A percentile compares a stretch with the other conserved stretches of the same genome.
Conservation (phyloP, 306 rosid genomes). For the Betula pendula region DNA sequence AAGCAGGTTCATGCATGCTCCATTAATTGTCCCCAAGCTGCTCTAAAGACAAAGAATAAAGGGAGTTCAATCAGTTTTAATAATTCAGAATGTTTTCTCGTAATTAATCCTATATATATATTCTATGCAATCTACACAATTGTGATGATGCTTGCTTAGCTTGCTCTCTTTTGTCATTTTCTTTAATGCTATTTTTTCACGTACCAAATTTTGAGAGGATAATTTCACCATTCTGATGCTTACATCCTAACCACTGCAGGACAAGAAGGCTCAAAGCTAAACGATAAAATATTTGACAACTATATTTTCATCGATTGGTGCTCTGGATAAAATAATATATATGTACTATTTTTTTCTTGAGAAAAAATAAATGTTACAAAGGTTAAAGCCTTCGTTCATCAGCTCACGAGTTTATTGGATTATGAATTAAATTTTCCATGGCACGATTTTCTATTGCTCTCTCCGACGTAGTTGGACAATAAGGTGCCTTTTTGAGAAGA, state of each 20-base stretch:
- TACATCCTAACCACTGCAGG: slow-evolving; percentile 54
- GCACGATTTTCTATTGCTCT: neutral
- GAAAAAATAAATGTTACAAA: slow-evolving; percentile 10
- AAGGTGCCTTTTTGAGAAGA: neutral
- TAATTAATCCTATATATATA: slow-evolving; percentile 25
- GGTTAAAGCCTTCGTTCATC: slow-evolving; percentile 15
- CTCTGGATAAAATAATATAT: slow-evolving; percentile 27
- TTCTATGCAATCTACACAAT: slow-evolving; percentile 13
- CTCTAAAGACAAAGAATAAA: slow-evolving; percentile 13
- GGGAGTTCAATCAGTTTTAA: slow-evolving; percentile 7
- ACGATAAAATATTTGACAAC: slow-evolving; percentile 32
- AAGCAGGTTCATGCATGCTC: slow-evolving; percentile 35
- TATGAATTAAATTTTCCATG: neutral
- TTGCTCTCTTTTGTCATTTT: slow-evolving; percentile 45
- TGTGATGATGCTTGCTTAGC: slow-evolving; percentile 35
- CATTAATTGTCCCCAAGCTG: slow-evolving; percentile 6
- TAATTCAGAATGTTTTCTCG: slow-evolving; percentile 15
- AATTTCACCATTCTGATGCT: slow-evolving; percentile 50
- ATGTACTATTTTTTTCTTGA: slow-evolving; percentile 21
- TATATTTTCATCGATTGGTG: slow-evolving; percentile 23
- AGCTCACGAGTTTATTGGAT: neutral
- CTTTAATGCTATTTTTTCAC: slow-evolving; percentile 30
- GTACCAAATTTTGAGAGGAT: slow-evolving; percentile 33
- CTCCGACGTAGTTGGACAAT: neutral
- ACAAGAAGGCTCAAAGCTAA: slow-evolving; percentile 36